Evolutionary conservation across 768 basidiomycete species (phyloP).

Genomic region (Strobilomyces dryophilus): DNA sequence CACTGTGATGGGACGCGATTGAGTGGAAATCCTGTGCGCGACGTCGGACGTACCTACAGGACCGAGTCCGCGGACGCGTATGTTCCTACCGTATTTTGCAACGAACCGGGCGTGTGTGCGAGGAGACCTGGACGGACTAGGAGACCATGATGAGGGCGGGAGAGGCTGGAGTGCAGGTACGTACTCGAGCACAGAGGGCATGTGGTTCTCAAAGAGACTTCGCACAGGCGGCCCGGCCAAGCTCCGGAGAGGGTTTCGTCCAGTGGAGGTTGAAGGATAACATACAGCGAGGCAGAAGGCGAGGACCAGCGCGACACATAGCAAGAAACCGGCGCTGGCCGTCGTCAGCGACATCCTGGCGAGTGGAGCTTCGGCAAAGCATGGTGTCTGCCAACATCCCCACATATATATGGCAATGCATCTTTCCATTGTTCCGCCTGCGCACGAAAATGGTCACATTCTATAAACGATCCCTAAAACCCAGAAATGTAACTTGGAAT

Average conservation of each 20-base stretch:
- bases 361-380: background rate
- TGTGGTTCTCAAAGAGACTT: conserved; percentile 50
- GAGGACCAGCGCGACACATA: conserved; percentile 9
- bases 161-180: conserved; percentile 16
- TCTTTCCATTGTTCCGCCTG: background rate
- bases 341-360: background rate
- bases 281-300: conserved; percentile 22
- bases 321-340: conserved; percentile 5
- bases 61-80: conserved; percentile 63
- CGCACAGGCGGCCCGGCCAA: conserved; percentile 59
- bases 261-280: conserved; percentile 24
- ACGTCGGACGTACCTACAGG: conserved; percentile 48
- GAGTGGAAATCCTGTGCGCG: conserved; percentile 5
- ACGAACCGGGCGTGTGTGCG: conserved; percentile 50
- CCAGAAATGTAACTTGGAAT: conserved; percentile 29
- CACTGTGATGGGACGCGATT: conserved; percentile 41
- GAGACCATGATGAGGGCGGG: background rate
- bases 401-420: background rate
- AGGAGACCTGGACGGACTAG: conserved; percentile 53
- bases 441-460: background rate
- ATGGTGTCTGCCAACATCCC: background rate
- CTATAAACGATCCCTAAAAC: conserved; percentile 12
- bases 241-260: conserved; percentile 42
- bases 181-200: conserved; percentile 56
- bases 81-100: conserved; percentile 60